phyloP scores from a whole-genome alignment of 1,284 basidiomycete species.

The Apiotrichum sp. region DNA sequence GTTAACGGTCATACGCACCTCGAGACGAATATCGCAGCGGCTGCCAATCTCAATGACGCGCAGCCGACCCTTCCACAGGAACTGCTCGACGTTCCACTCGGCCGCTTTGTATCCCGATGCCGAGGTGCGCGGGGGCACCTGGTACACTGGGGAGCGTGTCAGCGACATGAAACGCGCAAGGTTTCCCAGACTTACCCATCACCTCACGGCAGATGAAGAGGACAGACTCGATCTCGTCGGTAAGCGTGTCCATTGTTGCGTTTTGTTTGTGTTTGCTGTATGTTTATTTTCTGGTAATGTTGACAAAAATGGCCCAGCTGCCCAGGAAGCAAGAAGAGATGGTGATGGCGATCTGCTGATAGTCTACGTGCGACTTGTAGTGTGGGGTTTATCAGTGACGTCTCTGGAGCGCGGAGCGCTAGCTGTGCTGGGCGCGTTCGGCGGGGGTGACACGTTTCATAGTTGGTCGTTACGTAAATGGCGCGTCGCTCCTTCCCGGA shows the following conservation, averaged over 20 bases:
- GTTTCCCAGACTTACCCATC: slow-evolving; percentile 36
- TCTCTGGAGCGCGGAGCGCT: too few relatives aligned
- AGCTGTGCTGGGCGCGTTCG: too few relatives aligned
- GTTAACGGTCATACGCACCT: slow-evolving; percentile 28
- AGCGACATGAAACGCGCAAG: neutral
- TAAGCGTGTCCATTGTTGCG: slow-evolving; percentile 27
- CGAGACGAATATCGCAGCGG: slow-evolving; percentile 43
- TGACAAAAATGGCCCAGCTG: too few relatives aligned
- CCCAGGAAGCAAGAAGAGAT: too few relatives aligned
- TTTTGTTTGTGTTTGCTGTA: too few relatives aligned
- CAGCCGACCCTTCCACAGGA: slow-evolving; percentile 48
- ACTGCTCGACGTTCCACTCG: slow-evolving; percentile 45
- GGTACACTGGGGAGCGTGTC: slow-evolving; percentile 38
- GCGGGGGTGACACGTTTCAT: too few relatives aligned
- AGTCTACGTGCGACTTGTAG: too few relatives aligned
- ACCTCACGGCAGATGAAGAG: slow-evolving; percentile 47
- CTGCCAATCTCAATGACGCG: slow-evolving; percentile 42
- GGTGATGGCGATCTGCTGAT: too few relatives aligned
- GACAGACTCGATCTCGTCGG: slow-evolving; percentile 47
- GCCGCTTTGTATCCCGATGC: slow-evolving; percentile 46
- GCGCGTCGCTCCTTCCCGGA: too few relatives aligned
- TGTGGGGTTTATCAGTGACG: too few relatives aligned
- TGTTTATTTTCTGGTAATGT: too few relatives aligned
- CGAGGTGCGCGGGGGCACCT: slow-evolving; percentile 45
- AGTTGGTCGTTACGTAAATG: too few relatives aligned